phyloP scores from a whole-genome alignment of 768 basidiomycete species.

The Melanogaster broomeanus region DNA sequence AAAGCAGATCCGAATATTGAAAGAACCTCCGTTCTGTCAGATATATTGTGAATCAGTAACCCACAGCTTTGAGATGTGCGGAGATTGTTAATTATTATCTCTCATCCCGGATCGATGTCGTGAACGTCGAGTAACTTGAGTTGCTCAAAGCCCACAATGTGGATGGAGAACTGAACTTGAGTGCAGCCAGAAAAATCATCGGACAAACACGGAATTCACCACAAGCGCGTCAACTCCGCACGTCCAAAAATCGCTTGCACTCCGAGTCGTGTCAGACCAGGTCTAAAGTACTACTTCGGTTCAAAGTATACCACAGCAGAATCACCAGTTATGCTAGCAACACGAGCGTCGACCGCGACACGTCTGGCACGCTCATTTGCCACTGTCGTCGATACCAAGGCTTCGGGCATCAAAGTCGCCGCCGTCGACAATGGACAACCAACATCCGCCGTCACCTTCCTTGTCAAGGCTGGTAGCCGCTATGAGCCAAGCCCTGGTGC shows the following conservation, averaged over 20 bases:
- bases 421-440: constrained; percentile 81
- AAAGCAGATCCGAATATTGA: too few relatives aligned
- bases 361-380: constrained; percentile 75
- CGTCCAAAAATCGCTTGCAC: constrained; percentile 14
- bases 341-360: constrained; percentile 59
- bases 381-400: constrained; percentile 67
- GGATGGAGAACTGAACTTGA: too few relatives aligned
- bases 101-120: too few relatives aligned
- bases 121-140: too few relatives aligned
- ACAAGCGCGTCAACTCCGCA: constrained; percentile 27
- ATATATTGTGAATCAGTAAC: too few relatives aligned
- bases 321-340: constrained; percentile 55
- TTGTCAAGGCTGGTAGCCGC: constrained; percentile 91
- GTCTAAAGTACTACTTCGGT: constrained; percentile 3
- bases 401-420: constrained; percentile 81
- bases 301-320: constrained; percentile 14
- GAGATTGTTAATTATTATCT: too few relatives aligned
- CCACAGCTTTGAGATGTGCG: too few relatives aligned
- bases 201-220: constrained; percentile 30
- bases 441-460: constrained; percentile 83
- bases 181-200: constrained; percentile 4
- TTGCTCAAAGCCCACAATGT: too few relatives aligned
- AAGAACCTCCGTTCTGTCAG: too few relatives aligned
- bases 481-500: constrained; percentile 88
- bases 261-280: too few relatives aligned